These are phyloP conservation scores for Sherardia arvensis DNA, from an alignment of 257 asterid species.

Conservation along the genomic window DNA sequence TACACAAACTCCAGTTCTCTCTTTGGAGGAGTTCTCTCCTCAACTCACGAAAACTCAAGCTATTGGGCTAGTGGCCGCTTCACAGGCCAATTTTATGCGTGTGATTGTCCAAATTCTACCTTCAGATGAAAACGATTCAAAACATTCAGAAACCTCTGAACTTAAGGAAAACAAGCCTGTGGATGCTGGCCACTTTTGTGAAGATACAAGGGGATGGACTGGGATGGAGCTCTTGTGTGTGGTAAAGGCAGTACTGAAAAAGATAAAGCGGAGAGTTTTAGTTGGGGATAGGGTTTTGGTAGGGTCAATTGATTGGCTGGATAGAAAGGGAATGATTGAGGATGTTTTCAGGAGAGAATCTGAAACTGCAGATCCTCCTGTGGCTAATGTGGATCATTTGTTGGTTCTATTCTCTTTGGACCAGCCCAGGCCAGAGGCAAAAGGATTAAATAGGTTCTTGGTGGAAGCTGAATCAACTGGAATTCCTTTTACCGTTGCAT, in stretches of 20 bases:
- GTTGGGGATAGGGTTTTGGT: constrained; percentile 92
- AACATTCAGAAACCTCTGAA: not conserved
- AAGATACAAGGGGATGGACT: constrained; percentile 17
- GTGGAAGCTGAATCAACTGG: constrained; percentile 94
- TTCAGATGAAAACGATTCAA: constrained; percentile 1
- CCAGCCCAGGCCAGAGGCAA: constrained; percentile 74
- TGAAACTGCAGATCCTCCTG: constrained; percentile 83
- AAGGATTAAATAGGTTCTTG: constrained; percentile 73
- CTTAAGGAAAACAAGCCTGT: not conserved
- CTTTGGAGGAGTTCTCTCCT: constrained; percentile 40
- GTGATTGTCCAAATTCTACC: constrained; percentile 55
- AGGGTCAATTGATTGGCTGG: constrained; percentile 83
- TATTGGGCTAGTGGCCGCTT: constrained; percentile 66
- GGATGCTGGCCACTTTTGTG: not conserved
- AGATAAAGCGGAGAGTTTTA: constrained; percentile 81
- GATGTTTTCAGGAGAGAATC: constrained; percentile 65
- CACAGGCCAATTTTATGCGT: constrained; percentile 98
- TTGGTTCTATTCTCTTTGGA: constrained; percentile 72
- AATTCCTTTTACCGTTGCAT: constrained; percentile 70
- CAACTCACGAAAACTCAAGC: constrained; percentile 59
- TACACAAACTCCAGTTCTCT: constrained; percentile 56
- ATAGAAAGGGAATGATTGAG: constrained; percentile 86
- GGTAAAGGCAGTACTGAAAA: constrained; percentile 87
- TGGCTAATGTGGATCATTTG: constrained; percentile 86
- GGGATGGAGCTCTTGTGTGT: constrained; percentile 81